Evolutionary conservation across 108 stramenopile species (phyloP), one percentile per base, ranked within the genome.

Genomic region (Chaetoceros muelleri): DNA sequence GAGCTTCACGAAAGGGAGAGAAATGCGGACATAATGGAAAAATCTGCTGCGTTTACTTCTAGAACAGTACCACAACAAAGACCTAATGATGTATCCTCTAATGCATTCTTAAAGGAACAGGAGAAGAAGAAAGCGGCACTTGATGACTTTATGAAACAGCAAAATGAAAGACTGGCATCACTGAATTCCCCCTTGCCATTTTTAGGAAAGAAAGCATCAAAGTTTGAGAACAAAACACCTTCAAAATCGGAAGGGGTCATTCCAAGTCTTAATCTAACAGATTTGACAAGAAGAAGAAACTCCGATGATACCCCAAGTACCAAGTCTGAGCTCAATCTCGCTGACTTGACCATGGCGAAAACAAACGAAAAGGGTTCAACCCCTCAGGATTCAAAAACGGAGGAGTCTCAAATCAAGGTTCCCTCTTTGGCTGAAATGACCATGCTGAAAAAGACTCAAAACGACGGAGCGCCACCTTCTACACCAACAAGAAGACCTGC

Each of bases 61-160:
- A 59, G 58, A 29, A 72, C 67, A 28, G 72, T 59, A 8, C 65
- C 67, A 22, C 64, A 65, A 48, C 67, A 56, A 22, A 31, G 52
- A 0, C 56, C 63, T 40, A 48, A 63, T 18, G 67, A 69, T 53
- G 72, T 58, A 7, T 72, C 67, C 8, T 53, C 56, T 20, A 60
- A 62, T 1, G 31, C 67, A n/a, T 72, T 72, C 31, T 62, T 72
- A 30, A 40, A 53, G 24, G 63, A 72, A 45, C 72, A 72, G 67
- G 62, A 62, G 5, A 58, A 30, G 44, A 72, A 72, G 47, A 69
- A 72, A 28, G 72, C 59, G 34, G 72, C 68, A 34, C 44, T 72
- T 28, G 67, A 69, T 54, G 51, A 53, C 26, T 46, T 72, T 22
- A 60, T 48, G 18, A 56, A 64, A 53, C 30, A 54, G 18, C 63